Percentiles rank a stretch among this genome's conserved stretches.
phyloP scores from a whole-genome alignment of 2,329 filamentous ascomycete genomes.

The Stachybotrys echinatus region DNA sequence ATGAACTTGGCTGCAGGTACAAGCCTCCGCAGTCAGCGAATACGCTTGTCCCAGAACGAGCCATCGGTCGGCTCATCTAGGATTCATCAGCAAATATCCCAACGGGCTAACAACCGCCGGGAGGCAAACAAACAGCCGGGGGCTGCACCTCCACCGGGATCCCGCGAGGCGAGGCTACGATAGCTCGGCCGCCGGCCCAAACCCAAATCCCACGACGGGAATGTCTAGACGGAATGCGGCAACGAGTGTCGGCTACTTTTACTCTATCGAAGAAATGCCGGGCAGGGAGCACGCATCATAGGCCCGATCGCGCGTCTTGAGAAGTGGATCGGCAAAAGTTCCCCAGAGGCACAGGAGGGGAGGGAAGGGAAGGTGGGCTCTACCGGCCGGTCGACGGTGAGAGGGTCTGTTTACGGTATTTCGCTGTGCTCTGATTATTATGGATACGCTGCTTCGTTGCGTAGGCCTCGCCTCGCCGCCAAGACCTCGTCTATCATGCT shows the following conservation, averaged over 20 bases:
- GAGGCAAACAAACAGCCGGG: background rate
- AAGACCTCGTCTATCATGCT: background rate
- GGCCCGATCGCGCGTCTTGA: background rate
- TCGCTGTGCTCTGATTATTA: background rate
- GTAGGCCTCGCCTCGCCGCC: background rate
- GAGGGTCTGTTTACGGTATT: background rate
- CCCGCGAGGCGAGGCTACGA: background rate
- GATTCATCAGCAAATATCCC: background rate
- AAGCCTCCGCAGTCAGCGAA: too few species aligned
- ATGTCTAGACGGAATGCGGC: background rate
- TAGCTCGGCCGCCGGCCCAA: background rate
- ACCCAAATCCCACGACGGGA: background rate
- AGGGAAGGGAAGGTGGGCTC: background rate
- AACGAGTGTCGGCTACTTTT: background rate
- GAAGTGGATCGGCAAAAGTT: background rate
- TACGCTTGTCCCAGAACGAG: too few species aligned
- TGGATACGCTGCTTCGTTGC: too few species aligned
- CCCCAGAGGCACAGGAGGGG: background rate
- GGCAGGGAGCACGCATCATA: background rate
- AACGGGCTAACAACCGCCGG: background rate
- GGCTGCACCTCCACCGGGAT: background rate
- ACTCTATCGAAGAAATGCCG: background rate
- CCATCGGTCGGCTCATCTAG: too few species aligned
- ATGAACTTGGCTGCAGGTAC: background rate
- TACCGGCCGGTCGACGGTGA: background rate